Conservation (phyloP, 2,329 filamentous ascomycete genomes). For the Aureobasidium zeae region DNA sequence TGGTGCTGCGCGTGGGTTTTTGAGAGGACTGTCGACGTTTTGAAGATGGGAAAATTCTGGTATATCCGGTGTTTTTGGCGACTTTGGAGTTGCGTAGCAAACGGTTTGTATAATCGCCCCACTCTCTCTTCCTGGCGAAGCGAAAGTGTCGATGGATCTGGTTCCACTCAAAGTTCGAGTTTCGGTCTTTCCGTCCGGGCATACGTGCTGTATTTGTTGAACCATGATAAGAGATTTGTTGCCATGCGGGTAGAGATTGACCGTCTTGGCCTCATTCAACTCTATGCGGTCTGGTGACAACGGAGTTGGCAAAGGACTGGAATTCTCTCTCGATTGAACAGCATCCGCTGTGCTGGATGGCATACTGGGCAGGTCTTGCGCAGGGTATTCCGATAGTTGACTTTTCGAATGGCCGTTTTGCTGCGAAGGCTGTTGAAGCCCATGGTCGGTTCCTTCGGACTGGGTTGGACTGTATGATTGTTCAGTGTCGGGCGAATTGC, state of each 20-base stretch:
- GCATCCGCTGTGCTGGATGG: constrained; percentile 14
- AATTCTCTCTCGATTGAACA: too few relatives aligned
- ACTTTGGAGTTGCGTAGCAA: constrained; percentile 16
- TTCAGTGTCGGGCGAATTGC: constrained; percentile 14
- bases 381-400: background rate
- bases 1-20: constrained; percentile 49
- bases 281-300: constrained; percentile 39
- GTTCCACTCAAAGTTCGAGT: background rate
- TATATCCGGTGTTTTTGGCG: constrained; percentile 17
- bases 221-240: constrained; percentile 56
- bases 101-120: background rate
- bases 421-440: background rate
- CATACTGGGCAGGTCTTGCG: constrained; percentile 7
- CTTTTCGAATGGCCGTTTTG: background rate
- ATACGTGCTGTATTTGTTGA: constrained; percentile 44
- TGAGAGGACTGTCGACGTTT: constrained; percentile 47
- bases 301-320: too few relatives aligned
- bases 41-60: background rate
- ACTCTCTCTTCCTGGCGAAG: constrained; percentile 6
- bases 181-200: background rate
- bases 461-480: background rate
- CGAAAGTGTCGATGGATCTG: background rate
- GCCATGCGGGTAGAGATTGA: constrained; percentile 54
- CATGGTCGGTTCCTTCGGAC: background rate
- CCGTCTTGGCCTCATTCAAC: constrained; percentile 51